Conservation (phyloP, 306 rosid genomes). For the Sesbania bispinosa region DNA sequence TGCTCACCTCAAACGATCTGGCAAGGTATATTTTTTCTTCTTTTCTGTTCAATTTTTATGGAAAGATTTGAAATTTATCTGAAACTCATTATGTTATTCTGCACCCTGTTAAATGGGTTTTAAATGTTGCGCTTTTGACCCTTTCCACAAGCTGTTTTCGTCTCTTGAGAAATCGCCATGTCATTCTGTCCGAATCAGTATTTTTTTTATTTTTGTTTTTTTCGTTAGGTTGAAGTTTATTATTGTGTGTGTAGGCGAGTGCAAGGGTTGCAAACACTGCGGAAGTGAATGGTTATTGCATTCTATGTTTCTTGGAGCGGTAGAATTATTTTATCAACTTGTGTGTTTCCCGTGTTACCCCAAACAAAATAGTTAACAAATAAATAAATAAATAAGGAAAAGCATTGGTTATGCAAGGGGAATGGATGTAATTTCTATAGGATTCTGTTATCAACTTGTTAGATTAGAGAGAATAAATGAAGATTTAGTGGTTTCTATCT, state of each 20-base stretch:
- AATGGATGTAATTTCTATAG: background rate
- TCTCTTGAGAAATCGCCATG: background rate
- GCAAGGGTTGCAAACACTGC: background rate
- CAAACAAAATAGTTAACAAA: too few relatives aligned
- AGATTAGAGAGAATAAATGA: background rate
- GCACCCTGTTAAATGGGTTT: background rate
- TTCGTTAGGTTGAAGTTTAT: background rate
- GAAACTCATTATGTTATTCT: background rate
- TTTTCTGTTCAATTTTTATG: background rate
- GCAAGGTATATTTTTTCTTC: slow-evolving; percentile 1
- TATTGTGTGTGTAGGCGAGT: background rate
- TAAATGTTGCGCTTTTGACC: background rate
- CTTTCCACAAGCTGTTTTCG: background rate
- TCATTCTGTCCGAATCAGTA: background rate
- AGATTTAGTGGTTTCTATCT: background rate
- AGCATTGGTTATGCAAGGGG: background rate
- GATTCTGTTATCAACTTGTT: too few relatives aligned
- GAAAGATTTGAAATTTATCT: background rate
- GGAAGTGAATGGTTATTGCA: background rate
- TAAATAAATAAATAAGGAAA: background rate
- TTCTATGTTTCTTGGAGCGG: background rate
- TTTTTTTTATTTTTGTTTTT: too few relatives aligned
- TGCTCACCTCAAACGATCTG: slow-evolving; percentile 33
- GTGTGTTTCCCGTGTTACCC: background rate
- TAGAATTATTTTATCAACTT: background rate